Conservation (phyloP, 768 basidiomycete genomes). For the Mycena pura region DNA sequence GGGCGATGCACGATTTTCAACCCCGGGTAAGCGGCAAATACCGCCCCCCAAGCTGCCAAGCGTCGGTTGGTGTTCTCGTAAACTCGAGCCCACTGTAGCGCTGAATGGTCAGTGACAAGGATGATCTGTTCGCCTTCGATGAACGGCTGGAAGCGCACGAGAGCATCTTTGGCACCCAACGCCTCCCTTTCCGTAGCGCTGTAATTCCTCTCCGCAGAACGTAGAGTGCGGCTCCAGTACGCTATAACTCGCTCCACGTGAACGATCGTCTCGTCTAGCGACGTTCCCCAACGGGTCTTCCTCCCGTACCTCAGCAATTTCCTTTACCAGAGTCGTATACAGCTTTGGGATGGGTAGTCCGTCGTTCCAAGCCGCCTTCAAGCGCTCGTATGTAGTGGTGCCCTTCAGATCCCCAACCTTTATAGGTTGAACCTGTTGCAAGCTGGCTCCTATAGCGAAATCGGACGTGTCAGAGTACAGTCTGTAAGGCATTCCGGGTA, state of each 20-base stretch:
- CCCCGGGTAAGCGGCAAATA: conserved; percentile 32
- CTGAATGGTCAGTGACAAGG: too few species aligned
- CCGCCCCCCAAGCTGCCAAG: conserved; percentile 30
- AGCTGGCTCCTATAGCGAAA: too few species aligned
- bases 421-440: conserved; percentile 12
- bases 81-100: too few species aligned
- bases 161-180: not conserved
- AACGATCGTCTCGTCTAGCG: not conserved
- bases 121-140: not conserved
- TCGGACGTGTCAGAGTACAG: too few species aligned
- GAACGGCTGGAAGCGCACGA: not conserved
- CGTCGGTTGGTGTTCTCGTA: too few species aligned
- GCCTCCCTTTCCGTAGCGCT: conserved; percentile 8
- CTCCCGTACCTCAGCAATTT: not conserved
- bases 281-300: not conserved
- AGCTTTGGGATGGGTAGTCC: not conserved
- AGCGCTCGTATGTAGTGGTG: not conserved
- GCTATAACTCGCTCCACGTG: conserved; percentile 28
- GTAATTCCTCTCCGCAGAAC: too few species aligned
- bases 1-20: conserved; percentile 35
- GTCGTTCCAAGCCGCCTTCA: not conserved
- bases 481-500: too few species aligned
- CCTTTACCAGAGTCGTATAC: not conserved
- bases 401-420: conserved; percentile 3
- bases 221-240: too few species aligned